Evolutionary conservation across 2,329 filamentous ascomycete genomes (phyloP), one percentile per base, ranked within the genome.

Genomic region (Penicillium sp.): DNA sequence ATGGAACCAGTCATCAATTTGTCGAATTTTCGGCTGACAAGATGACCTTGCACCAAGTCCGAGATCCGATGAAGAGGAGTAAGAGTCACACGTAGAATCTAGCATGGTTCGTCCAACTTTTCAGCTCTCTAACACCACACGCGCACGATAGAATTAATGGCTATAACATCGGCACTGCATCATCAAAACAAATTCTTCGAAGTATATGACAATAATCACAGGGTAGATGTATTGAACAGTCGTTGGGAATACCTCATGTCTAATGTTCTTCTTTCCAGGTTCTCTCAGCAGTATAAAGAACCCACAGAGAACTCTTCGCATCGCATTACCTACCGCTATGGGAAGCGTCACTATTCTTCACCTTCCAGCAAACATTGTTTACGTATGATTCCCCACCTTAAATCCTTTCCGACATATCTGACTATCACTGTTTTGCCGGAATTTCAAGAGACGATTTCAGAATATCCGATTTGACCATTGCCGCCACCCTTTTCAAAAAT

Each of bases 361-460:
- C 58, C 72, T 82, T 54, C 72, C 81, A n/a, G 74, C 77, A 59
- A 82, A 81, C 58, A 71, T 81, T 12, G 76, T 80, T 7, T 83
- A 82, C 63, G 59, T 62, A 44, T n/a, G 56, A 36, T 24, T 24
- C 23, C 6, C 3, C 6, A 4, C 23, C 23, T 24, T 24, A 4
- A 24, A 24, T 6, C 4, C 23, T 6, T 24, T 6, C 4, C 6
- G 6, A 24, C 23, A 24, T 1, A 6, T 34, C 3, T 6, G 39
- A 21, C 18, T 18, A 16, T 10, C 26, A 4, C 23, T 13, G 57
- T 57, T 81, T 82, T 55, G 74, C 79, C 3, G 80, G 78, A 7
- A 78, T 82, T 0, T 76, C 79, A 10, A 75, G 75, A 45, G 76
- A 79, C 10, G 79, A 81, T 51, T 79, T 84, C 55, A 67, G 72